A percentile compares a stretch with the other conserved stretches of the same genome.
phyloP scores from a whole-genome alignment of 2,329 filamentous ascomycete species.

The Aspergillus aculeatinus region DNA sequence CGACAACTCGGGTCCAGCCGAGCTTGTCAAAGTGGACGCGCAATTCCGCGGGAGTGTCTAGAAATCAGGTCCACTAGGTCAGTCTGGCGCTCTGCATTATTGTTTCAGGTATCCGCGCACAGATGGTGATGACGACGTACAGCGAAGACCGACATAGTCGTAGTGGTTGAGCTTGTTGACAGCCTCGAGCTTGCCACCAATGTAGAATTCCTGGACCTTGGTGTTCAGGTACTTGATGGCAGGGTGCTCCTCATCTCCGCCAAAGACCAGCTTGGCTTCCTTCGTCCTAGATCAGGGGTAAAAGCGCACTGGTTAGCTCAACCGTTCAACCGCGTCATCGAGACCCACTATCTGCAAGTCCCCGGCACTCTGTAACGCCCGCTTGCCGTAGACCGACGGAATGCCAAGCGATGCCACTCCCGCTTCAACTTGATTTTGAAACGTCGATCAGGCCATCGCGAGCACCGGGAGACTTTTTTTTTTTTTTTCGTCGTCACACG shows the following conservation, averaged over 20 bases:
- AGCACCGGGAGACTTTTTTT: not conserved
- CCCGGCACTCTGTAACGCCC: not conserved
- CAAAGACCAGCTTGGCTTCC: slow-evolving; percentile 93
- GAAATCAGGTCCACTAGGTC: slow-evolving; percentile 6
- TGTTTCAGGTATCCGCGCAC: not conserved
- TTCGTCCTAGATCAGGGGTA: slow-evolving; percentile 58
- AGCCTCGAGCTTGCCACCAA: slow-evolving; percentile 94
- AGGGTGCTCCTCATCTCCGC: slow-evolving; percentile 85
- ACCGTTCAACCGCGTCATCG: slow-evolving; percentile 29
- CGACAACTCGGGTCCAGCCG: slow-evolving; percentile 94
- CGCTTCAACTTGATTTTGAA: not conserved
- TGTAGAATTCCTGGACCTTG: slow-evolving; percentile 80
- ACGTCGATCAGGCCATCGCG: slow-evolving; percentile 3
- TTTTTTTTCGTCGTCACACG: not conserved
- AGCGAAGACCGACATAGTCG: slow-evolving; percentile 95
- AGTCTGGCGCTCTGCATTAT: slow-evolving; percentile 3
- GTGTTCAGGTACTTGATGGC: slow-evolving; percentile 87
- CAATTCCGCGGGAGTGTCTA: slow-evolving; percentile 89
- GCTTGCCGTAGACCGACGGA: not conserved
- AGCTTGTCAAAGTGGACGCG: slow-evolving; percentile 98
- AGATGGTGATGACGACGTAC: slow-evolving; percentile 51
- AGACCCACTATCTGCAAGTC: slow-evolving; percentile 20
- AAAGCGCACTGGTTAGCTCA: slow-evolving; percentile 16
- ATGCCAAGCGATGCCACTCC: not conserved
- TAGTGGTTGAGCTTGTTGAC: slow-evolving; percentile 96